Evolutionary conservation across 768 basidiomycete genomes (phyloP).

Genomic region (Termitomyces titanicus): DNA sequence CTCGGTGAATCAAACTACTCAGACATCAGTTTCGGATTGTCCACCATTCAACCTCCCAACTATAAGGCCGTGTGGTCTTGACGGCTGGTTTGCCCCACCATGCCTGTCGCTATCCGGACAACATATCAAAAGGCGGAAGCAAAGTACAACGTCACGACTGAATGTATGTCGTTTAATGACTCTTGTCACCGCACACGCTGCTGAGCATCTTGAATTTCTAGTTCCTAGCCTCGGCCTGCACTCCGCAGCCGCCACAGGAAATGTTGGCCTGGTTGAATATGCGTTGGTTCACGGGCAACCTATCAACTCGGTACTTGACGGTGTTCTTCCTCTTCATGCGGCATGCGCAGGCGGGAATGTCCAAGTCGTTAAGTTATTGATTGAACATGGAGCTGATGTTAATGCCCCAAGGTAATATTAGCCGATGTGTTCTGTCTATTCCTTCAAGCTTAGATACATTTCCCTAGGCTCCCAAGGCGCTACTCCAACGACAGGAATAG

Average conservation of each 20-base stretch:
- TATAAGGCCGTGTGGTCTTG: conserved; percentile 13
- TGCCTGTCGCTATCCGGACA: conserved; percentile 50
- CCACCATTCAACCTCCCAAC: conserved; percentile 13
- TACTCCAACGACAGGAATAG: conserved; percentile 70
- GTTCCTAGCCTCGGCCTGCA: conserved; percentile 78
- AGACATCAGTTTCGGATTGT: conserved; percentile 19
- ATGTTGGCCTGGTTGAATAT: conserved; percentile 90
- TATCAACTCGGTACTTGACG: conserved; percentile 92
- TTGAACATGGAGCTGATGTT: conserved; percentile 96
- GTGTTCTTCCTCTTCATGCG: conserved; percentile 95
- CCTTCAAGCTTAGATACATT: conserved; percentile 1
- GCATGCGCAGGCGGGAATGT: conserved; percentile 90
- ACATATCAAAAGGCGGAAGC: conserved; percentile 46
- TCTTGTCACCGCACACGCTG: conserved; percentile 3
- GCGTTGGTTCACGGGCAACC: conserved; percentile 94
- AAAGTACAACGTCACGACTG: conserved; percentile 56
- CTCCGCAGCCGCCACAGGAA: conserved; percentile 77
- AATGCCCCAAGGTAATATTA: conserved; percentile 79
- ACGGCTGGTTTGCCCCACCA: conserved; percentile 24
- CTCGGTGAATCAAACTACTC: conserved; percentile 17
- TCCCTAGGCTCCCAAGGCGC: conserved; percentile 61
- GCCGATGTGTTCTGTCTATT: conserved; percentile 2
- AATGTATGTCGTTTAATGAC: conserved; percentile 39
- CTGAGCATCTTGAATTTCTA: conserved; percentile 22
- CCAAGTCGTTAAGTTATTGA: conserved; percentile 80